Conservation (phyloP, 2,329 filamentous ascomycete species). For the Trichoderma pleuroti region DNA sequence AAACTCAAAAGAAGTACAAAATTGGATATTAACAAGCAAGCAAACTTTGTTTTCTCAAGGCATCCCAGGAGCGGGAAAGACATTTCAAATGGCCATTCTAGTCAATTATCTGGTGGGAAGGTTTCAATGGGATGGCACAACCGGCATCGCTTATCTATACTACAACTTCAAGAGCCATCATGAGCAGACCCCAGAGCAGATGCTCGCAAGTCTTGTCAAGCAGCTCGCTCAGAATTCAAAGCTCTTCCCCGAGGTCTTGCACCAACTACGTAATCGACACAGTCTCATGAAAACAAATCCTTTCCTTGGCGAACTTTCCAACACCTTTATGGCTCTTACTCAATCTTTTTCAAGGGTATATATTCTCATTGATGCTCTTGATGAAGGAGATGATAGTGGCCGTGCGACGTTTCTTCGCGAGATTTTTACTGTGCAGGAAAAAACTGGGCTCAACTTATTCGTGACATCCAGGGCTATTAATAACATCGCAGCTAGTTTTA, state of each 20-base stretch:
- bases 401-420: neutral
- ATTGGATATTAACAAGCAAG: neutral
- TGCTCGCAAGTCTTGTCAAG: neutral
- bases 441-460: neutral
- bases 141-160: neutral
- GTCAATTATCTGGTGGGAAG: neutral
- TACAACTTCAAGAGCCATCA: neutral
- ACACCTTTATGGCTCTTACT: neutral
- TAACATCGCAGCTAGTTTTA: neutral
- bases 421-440: neutral
- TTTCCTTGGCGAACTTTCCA: neutral
- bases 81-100: neutral
- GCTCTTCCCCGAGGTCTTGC: neutral
- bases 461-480: neutral
- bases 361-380: constrained; percentile 7
- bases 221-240: neutral
- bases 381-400: neutral
- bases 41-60: neutral
- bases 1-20: neutral
- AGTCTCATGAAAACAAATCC: neutral
- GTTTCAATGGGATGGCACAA: neutral
- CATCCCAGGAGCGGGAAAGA: neutral
- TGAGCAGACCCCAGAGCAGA: neutral
- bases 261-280: neutral
- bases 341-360: neutral